Percentiles rank a stretch among this genome's conserved stretches.
Evolutionary conservation across 2,329 filamentous ascomycete species (phyloP).

Genomic region (Fusarium nisikadoi): DNA sequence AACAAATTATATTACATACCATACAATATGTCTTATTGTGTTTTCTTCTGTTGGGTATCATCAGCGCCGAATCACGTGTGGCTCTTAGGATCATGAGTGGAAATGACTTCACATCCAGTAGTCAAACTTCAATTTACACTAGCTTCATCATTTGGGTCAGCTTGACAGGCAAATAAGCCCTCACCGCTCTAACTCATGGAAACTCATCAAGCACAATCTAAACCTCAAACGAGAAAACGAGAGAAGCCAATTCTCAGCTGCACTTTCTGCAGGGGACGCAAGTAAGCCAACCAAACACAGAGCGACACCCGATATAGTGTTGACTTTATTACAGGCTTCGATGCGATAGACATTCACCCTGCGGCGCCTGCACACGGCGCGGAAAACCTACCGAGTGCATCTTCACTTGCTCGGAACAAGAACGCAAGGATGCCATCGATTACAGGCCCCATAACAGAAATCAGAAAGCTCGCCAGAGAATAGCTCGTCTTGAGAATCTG

Average conservation of each 20-base stretch:
- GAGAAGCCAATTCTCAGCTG: constrained; percentile 11
- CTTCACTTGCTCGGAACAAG: constrained; percentile 21
- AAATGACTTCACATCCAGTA: constrained; percentile 3
- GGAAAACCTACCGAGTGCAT: constrained; percentile 6
- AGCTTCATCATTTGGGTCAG: constrained; percentile 2
- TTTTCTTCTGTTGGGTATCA: neutral
- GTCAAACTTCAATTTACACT: neutral
- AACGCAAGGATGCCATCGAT: constrained; percentile 29
- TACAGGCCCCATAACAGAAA: constrained; percentile 19
- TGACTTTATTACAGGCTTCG: constrained; percentile 13
- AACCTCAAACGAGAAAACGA: neutral
- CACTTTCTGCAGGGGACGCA: constrained; percentile 7
- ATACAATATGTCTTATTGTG: neutral
- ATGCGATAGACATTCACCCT: constrained; percentile 20
- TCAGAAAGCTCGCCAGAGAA: constrained; percentile 26
- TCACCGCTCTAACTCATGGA: neutral
- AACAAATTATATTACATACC: neutral
- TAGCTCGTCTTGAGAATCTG: constrained; percentile 30
- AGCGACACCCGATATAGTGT: neutral
- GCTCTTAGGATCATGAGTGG: neutral
- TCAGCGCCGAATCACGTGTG: neutral
- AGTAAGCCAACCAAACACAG: neutral
- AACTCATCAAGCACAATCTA: neutral
- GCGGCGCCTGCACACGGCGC: constrained; percentile 2
- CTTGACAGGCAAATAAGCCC: neutral